Conservation (phyloP, 176 grass and related monocot species). For the Secale cereale region DNA sequence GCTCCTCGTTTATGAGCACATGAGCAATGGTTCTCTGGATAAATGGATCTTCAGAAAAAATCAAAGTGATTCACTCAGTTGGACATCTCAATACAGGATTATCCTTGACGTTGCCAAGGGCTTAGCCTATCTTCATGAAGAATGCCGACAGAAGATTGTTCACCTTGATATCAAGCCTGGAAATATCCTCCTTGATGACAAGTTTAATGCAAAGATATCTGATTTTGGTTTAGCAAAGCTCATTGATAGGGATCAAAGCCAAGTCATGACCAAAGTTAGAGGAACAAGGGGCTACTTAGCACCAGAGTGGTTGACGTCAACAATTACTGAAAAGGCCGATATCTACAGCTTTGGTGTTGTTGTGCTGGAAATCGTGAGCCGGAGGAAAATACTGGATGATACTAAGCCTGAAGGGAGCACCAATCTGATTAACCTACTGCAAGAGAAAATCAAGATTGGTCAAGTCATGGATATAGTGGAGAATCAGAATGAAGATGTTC, state of each 20-base stretch:
- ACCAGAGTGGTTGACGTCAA: slow-evolving; percentile 78
- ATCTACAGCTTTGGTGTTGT: slow-evolving; percentile 82
- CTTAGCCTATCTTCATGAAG: slow-evolving; percentile 72
- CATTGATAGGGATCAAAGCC: slow-evolving; percentile 77
- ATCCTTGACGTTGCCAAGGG: slow-evolving; percentile 68
- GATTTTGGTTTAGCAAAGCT: slow-evolving; percentile 86
- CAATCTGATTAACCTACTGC: slow-evolving; percentile 57
- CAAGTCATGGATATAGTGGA: slow-evolving; percentile 53
- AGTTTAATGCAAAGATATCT: slow-evolving; percentile 72
- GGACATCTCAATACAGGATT: slow-evolving; percentile 61
- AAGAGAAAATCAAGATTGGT: slow-evolving; percentile 65
- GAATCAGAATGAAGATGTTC: slow-evolving; percentile 45
- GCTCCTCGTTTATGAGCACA: slow-evolving; percentile 79
- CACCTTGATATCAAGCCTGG: slow-evolving; percentile 76
- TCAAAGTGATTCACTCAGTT: slow-evolving; percentile 53
- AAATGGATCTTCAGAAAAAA: slow-evolving; percentile 73
- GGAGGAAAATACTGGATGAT: slow-evolving; percentile 61
- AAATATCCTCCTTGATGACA: slow-evolving; percentile 80
- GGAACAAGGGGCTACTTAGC: slow-evolving; percentile 79
- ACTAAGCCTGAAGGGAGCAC: slow-evolving; percentile 47
- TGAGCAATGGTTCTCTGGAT: slow-evolving; percentile 65
- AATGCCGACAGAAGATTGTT: slow-evolving; percentile 76
- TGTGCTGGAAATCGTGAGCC: slow-evolving; percentile 52
- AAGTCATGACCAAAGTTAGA: slow-evolving; percentile 80
- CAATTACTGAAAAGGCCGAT: slow-evolving; percentile 75